phyloP scores from a whole-genome alignment of 2,329 filamentous ascomycete genomes.

The Hymenoscyphus linearis region DNA sequence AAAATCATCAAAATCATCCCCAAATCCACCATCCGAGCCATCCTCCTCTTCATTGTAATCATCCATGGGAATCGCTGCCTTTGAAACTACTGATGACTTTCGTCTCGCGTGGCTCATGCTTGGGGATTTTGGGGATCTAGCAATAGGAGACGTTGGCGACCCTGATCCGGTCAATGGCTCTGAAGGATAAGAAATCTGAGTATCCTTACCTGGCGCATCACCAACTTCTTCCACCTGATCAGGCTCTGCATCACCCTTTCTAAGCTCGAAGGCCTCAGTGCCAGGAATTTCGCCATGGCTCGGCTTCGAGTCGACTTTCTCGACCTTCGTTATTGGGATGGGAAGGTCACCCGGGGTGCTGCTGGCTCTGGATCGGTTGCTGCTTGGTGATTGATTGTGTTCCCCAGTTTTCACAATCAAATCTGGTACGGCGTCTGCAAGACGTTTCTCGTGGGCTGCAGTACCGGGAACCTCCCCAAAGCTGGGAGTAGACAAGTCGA shows the following conservation, averaged over 20 bases:
- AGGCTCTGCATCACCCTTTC: slow-evolving; percentile 52
- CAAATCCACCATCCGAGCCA: slow-evolving; percentile 48
- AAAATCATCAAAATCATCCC: slow-evolving; percentile 65
- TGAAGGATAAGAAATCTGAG: slow-evolving; percentile 29
- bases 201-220: slow-evolving; percentile 52
- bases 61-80: slow-evolving; percentile 39
- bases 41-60: slow-evolving; percentile 56
- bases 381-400: slow-evolving; percentile 19
- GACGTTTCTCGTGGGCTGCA: slow-evolving; percentile 48
- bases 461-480: slow-evolving; percentile 59
- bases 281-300: slow-evolving; percentile 57
- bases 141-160: slow-evolving; percentile 46
- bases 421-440: slow-evolving; percentile 54
- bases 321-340: slow-evolving; percentile 52
- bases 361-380: slow-evolving; percentile 23
- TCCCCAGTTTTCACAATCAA: slow-evolving; percentile 43
- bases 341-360: slow-evolving; percentile 37
- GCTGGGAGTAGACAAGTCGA: slow-evolving; percentile 46
- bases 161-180: slow-evolving; percentile 58
- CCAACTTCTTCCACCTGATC: slow-evolving; percentile 50
- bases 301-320: slow-evolving; percentile 51
- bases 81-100: slow-evolving; percentile 29
- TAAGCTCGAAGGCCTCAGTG: slow-evolving; percentile 51
- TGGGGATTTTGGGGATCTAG: slow-evolving; percentile 38
- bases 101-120: slow-evolving; percentile 37